Evolutionary conservation across 2,329 filamentous ascomycete genomes (phyloP).

Genomic region (Sphaerostilbella broomeana): DNA sequence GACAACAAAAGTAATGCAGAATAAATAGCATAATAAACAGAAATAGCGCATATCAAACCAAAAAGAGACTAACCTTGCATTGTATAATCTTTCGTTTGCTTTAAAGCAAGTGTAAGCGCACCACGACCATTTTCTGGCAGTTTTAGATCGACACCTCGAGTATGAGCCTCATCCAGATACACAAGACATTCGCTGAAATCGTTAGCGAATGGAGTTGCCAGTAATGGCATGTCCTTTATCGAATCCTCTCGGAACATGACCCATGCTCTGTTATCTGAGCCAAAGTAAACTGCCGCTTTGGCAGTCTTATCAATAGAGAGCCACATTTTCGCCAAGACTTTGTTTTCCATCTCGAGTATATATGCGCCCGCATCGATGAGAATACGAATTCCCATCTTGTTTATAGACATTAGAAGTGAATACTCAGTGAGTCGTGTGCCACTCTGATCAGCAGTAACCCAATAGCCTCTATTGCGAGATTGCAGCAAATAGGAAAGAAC

Average conservation of each 20-base stretch:
- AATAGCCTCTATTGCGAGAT: slow-evolving; percentile 42
- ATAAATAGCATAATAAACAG: too few species aligned
- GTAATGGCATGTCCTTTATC: slow-evolving; percentile 42
- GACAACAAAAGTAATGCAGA: too few species aligned
- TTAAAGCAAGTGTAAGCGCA: slow-evolving; percentile 49
- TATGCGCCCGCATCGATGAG: slow-evolving; percentile 60
- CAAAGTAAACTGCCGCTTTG: slow-evolving; percentile 49
- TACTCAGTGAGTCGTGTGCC: slow-evolving; percentile 38
- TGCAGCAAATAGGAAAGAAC: slow-evolving; percentile 54
- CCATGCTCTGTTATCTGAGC: slow-evolving; percentile 24
- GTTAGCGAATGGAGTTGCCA: slow-evolving; percentile 49
- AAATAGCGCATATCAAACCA: background rate
- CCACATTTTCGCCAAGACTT: slow-evolving; percentile 43
- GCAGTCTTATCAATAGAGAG: slow-evolving; percentile 38
- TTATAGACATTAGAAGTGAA: slow-evolving; percentile 37
- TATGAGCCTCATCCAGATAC: slow-evolving; percentile 45
- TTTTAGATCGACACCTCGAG: slow-evolving; percentile 53
- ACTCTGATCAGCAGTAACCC: slow-evolving; percentile 21
- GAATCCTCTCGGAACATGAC: slow-evolving; percentile 13
- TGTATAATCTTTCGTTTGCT: slow-evolving; percentile 53
- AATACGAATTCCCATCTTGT: slow-evolving; percentile 36
- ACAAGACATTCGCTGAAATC: slow-evolving; percentile 47
- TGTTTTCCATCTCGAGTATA: slow-evolving; percentile 55
- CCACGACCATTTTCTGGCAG: slow-evolving; percentile 41
- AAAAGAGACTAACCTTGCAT: slow-evolving; percentile 44